A percentile compares a stretch with the other conserved stretches of the same genome.
These are phyloP conservation scores for Hypseocharis bilobata DNA, from an alignment of 441 rosid genomes.

Conservation along the genomic window DNA sequence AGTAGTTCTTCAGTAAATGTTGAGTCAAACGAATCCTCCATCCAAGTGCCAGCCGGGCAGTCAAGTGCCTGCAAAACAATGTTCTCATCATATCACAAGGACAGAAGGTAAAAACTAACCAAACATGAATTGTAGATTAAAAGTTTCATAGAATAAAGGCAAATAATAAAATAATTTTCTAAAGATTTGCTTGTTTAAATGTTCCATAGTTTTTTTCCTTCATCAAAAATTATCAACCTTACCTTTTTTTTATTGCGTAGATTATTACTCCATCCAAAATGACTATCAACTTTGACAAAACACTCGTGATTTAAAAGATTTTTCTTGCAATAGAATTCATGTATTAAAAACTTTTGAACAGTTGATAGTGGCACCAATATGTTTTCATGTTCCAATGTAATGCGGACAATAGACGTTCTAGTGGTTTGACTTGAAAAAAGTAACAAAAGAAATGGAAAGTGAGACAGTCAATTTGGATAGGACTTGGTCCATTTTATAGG, in stretches of 20 bases:
- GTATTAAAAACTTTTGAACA: no score
- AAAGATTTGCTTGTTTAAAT: not conserved
- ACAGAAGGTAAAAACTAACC: not conserved
- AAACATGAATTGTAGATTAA: not conserved
- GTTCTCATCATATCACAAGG: not conserved
- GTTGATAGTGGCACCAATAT: no score
- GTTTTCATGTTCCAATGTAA: no score
- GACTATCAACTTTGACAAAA: constrained; percentile 1
- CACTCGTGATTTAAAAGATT: not conserved
- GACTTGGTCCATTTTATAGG: no score
- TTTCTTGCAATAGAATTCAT: no score
- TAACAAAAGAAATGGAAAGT: no score
- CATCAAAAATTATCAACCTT: not conserved
- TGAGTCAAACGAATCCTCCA: constrained; percentile 94
- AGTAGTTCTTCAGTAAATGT: constrained; percentile 73
- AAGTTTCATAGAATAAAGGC: not conserved
- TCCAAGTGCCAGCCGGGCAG: constrained; percentile 81
- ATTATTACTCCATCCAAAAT: not conserved
- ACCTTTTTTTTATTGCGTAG: not conserved
- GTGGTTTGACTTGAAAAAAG: no score
- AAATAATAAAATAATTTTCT: not conserved
- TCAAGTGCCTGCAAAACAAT: constrained; percentile 58
- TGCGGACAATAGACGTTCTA: no score
- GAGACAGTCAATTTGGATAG: no score
- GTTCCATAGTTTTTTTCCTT: not conserved